Base-by-base conservation (phyloP, 2,329 filamentous ascomycete genomes). In the Cordyceps cicadae region DNA sequence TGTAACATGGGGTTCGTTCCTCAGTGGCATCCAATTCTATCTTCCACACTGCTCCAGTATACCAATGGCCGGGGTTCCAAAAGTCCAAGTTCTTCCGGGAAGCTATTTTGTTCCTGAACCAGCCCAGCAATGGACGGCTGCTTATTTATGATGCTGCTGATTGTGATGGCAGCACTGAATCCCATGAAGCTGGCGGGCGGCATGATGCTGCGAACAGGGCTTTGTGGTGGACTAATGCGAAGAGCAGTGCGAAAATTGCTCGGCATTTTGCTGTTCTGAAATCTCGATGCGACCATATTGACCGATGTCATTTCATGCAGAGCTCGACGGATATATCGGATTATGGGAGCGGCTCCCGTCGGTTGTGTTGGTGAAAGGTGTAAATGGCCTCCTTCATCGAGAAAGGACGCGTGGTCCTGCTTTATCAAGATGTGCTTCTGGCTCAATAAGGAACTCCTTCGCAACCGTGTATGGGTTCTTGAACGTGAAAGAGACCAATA, bases 11-110 rank as follows among this genome's bases (percentile, higher is more conserved):
- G 24, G 15, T 14, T 5, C 2, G 4, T 24, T 26, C 55, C 21
- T 59, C n/a, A 59, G 15, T 77, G 72, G 21, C 72, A 73, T 49
- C 75, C 74, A 69, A 86, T 83, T 57, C 82, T 77, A 74, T 86
- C 84, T 71, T 86, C 84, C 53, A 87, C 70, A 45, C 84, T 82
- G 64, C 81, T 82, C 79, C 83, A 87, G 72, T 85, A 86, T 58
- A 85, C 81, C 41, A 85, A 77, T 12, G 84, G 84, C 49, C 84
- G 74, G 2, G 84, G 84, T 71, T 87, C 84, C 29, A 87, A 77
- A 19, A 87, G 74, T 65, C 75, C 76, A 9, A 86, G 74, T 66
- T 82, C 82, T 56, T 74, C 75, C 11, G 77, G 76, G 59, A 82
- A 84, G 65, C 72, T 77, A 66, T 72, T 74, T 64, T 77, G 79